Percentiles rank a stretch among this genome's conserved stretches.
These are phyloP conservation scores for Sordariomycetes sp. DNA, from an alignment of 2,329 filamentous ascomycete species.

Conservation along the genomic window DNA sequence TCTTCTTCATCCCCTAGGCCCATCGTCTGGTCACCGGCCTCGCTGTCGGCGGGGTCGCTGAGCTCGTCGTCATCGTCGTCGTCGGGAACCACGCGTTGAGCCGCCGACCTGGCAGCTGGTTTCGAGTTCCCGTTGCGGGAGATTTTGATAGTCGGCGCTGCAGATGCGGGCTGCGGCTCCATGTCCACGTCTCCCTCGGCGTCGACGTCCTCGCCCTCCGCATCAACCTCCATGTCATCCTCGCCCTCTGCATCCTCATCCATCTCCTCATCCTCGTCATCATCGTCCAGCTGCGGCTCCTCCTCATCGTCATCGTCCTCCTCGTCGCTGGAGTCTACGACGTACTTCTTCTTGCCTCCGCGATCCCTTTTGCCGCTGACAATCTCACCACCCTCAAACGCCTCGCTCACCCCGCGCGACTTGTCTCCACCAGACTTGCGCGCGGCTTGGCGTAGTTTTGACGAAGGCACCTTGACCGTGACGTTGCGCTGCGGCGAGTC, in stretches of 20 bases:
- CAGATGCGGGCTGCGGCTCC: conserved; percentile 15
- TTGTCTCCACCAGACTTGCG: conserved; percentile 23
- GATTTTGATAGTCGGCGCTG: conserved; percentile 34
- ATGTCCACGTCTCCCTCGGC: conserved; percentile 30
- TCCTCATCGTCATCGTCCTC: conserved; percentile 31
- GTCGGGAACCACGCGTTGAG: conserved; percentile 1
- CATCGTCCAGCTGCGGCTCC: conserved; percentile 26
- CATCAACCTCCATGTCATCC: conserved; percentile 25
- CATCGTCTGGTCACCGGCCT: conserved; percentile 27
- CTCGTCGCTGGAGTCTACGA: conserved; percentile 46
- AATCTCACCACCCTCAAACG: conserved; percentile 36
- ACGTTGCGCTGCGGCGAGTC: conserved; percentile 28
- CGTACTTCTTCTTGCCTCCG: conserved; percentile 49
- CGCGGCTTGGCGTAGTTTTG: conserved; percentile 41
- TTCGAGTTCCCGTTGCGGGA: conserved; percentile 18
- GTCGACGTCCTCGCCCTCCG: conserved; percentile 29
- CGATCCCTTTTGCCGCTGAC: conserved; percentile 42
- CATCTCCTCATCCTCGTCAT: conserved; percentile 26
- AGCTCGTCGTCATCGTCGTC: conserved; percentile 40
- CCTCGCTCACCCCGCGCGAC: conserved; percentile 21
- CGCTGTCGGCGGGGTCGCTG: conserved; percentile 43
- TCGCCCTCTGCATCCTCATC: conserved; percentile 24
- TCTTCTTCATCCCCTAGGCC: conserved; percentile 30
- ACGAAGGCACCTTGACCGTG: conserved; percentile 42
- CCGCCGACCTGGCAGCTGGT: conserved; percentile 10